Evolutionary conservation across 2,329 filamentous ascomycete species (phyloP).

Genomic region (Zasmidium angulare): DNA sequence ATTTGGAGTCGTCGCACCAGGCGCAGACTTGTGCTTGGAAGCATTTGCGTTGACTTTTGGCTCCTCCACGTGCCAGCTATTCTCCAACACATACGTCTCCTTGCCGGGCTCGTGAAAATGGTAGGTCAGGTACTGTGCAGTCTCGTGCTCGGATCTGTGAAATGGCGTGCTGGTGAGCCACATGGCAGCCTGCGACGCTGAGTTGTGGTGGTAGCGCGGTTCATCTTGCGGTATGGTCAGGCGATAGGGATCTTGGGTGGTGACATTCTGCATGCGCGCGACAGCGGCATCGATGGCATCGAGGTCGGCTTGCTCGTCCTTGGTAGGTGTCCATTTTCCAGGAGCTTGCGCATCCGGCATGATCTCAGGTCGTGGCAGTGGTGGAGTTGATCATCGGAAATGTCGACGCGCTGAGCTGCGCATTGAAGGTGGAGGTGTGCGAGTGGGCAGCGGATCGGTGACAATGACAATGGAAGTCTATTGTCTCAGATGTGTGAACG

Average conservation of each 20-base stretch:
- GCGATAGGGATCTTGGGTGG: slow-evolving; percentile 48
- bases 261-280: slow-evolving; percentile 44
- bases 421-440: slow-evolving; percentile 3
- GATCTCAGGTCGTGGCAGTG: not conserved
- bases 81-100: slow-evolving; percentile 31
- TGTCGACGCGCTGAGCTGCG: not conserved
- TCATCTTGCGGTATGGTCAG: slow-evolving; percentile 49
- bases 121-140: slow-evolving; percentile 63
- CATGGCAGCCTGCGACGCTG: slow-evolving; percentile 37
- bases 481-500: not conserved
- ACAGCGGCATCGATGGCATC: slow-evolving; percentile 42
- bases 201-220: slow-evolving; percentile 43
- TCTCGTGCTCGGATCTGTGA: slow-evolving; percentile 52
- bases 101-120: slow-evolving; percentile 56
- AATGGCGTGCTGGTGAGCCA: slow-evolving; percentile 55
- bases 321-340: slow-evolving; percentile 20
- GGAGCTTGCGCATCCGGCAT: slow-evolving; percentile 15
- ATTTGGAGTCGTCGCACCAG: slow-evolving; percentile 43
- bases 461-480: not conserved
- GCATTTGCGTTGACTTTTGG: slow-evolving; percentile 25
- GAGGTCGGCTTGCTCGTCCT: slow-evolving; percentile 35
- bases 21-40: slow-evolving; percentile 27
- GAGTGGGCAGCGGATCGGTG: not conserved
- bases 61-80: slow-evolving; percentile 28
- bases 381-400: not conserved